phyloP scores from a whole-genome alignment of 768 basidiomycete species.

The Porpolomopsis calyptriformis region DNA sequence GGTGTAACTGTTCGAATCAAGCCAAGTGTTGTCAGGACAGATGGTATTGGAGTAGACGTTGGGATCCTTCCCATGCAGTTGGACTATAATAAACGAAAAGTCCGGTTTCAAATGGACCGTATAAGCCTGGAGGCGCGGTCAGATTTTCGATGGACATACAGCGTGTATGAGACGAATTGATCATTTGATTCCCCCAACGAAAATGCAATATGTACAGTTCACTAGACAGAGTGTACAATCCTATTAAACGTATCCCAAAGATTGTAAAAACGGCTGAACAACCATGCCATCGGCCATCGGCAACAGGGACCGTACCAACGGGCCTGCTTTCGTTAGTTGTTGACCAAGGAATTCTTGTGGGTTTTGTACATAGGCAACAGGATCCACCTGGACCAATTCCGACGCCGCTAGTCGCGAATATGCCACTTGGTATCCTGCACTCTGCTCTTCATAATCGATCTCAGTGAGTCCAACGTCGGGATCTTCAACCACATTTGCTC shows the following conservation, averaged over 20 bases:
- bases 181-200: too few species aligned
- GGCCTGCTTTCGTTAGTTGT: conserved; percentile 28
- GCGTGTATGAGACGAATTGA: too few species aligned
- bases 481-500: conserved; percentile 33
- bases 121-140: too few species aligned
- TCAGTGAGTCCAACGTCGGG: conserved; percentile 50
- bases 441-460: conserved; percentile 85
- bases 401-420: conserved; percentile 87
- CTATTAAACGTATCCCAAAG: conserved; percentile 10
- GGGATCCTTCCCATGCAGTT: too few species aligned
- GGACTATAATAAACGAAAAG: too few species aligned
- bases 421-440: conserved; percentile 85
- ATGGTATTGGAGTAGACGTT: too few species aligned
- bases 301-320: conserved; percentile 28
- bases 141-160: too few species aligned
- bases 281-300: conserved; percentile 20
- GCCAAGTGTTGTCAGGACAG: too few species aligned
- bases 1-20: too few species aligned
- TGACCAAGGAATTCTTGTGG: conserved; percentile 44
- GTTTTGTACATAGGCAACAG: conserved; percentile 48
- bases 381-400: conserved; percentile 47
- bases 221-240: too few species aligned
- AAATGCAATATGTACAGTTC: too few species aligned
- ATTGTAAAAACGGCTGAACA: conserved; percentile 20
- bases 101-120: too few species aligned